Evolutionary conservation across 495 filamentous ascomycete species (phyloP), one percentile per base, ranked within the genome.

Genomic region (Hyaloscypha finlandica): DNA sequence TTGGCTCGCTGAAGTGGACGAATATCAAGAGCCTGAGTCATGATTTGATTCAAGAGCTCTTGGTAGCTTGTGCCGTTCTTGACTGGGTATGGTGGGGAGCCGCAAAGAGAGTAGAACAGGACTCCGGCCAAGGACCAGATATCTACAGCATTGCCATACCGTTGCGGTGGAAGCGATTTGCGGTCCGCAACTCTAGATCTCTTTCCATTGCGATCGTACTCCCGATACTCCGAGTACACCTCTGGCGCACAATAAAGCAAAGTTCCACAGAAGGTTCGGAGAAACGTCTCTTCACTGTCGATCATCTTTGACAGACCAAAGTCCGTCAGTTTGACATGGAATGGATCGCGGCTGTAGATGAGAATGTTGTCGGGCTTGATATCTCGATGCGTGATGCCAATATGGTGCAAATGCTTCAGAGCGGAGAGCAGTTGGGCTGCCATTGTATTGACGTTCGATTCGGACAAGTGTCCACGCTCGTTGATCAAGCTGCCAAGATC

Each of bases 301-400:
- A 96, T 87, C 70, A 93, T 92, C 76, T 99, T 99, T 0, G 96
- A 97, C 12, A 99, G 81, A 3, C 93, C 93, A 80, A 99, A 99
- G 74, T 99, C 95, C 0, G 96, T 96, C 16, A 99, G 81, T 78
- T 98, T 98, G 71, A 97, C 90, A 2, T 84, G 77, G 37, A 95
- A 83, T 0, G 94, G 94, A 19, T 90, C 82, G 2, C 85, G 71
- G 2, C 85, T 89, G 8, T 84, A 78, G 67, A 98, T 90, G 31
- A 99, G 81, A 66, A 99, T 97, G 73, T 99, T 99, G 78, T 98
- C 96, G 0, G 95, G 95, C 75, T 99, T 99, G 72, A 99, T 92
- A 77, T 99, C 95, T 4, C 95, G 90, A 79, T 99, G 95, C 0
- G 94, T 97, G 70, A 99, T 97, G 58, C 87, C 90, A 70, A 87